Evolutionary conservation across 208 protist species (phyloP).

Genomic region (Trypanosoma melophagium): DNA sequence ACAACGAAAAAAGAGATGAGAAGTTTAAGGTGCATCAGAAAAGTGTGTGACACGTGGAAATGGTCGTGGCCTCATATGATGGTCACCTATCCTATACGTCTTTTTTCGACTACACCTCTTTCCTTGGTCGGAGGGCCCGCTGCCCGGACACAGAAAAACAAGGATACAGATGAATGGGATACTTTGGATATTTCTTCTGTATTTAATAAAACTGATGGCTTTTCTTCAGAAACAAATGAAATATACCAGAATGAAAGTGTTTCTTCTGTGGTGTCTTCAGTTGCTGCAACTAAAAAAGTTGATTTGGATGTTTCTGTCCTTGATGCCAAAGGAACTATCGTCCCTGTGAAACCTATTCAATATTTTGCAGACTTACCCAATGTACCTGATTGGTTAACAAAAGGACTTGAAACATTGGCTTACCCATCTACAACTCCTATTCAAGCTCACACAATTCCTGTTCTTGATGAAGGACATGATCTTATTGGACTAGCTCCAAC

Average conservation of each 20-base stretch:
- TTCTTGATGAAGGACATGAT: conserved; percentile 88
- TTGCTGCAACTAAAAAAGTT: background rate
- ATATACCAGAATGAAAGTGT: background rate
- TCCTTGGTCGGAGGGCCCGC: background rate
- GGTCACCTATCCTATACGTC: background rate
- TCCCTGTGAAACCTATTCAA: conserved; percentile 60
- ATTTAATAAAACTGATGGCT: background rate
- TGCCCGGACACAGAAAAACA: background rate
- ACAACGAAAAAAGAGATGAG: conserved; percentile 16
- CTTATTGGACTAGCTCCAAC: conserved; percentile 97
- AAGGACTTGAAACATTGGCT: conserved; percentile 49
- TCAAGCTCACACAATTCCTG: conserved; percentile 86
- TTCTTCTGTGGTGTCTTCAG: background rate
- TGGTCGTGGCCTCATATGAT: background rate
- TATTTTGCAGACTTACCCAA: conserved; percentile 57
- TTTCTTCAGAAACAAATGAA: background rate
- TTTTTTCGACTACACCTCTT: conserved; percentile 10
- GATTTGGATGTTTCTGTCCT: conserved; percentile 49
- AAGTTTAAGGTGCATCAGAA: conserved; percentile 21
- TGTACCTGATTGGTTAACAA: conserved; percentile 58
- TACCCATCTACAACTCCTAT: conserved; percentile 84
- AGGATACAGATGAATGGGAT: conserved; percentile 14
- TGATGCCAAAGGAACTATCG: conserved; percentile 40
- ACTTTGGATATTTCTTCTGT: conserved; percentile 2
- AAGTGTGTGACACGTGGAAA: background rate